Evolutionary conservation across 805 yeast genomes (phyloP).

Genomic region (Kodamaea kaohsiungensis): DNA sequence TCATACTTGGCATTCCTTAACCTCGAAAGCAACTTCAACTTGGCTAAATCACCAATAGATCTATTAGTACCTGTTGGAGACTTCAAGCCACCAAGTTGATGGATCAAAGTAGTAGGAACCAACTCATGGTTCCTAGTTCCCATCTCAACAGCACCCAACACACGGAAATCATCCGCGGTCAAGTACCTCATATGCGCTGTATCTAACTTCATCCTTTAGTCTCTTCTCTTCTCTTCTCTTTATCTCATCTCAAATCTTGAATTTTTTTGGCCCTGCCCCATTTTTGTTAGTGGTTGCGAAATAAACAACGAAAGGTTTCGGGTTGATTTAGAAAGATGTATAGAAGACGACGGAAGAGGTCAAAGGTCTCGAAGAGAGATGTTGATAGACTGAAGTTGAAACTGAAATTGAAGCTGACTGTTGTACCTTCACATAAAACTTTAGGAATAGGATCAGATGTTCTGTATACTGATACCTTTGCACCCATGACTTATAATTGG

Average conservation of each 20-base stretch:
- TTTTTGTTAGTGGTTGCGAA: not conserved
- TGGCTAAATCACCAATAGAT: conserved; percentile 83
- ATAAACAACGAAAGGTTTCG: not conserved
- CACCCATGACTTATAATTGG: conserved; percentile 16
- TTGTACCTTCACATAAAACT: conserved; percentile 1
- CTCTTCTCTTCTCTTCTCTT: not conserved
- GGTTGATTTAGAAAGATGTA: too few species aligned
- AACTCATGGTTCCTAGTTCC: conserved; percentile 94
- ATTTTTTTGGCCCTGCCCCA: not conserved
- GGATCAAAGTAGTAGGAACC: conserved; percentile 86
- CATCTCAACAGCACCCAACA: conserved; percentile 82
- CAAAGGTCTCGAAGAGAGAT: not conserved
- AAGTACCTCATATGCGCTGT: conserved; percentile 92
- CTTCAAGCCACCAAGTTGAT: conserved; percentile 74
- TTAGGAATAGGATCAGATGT: conserved; percentile 8
- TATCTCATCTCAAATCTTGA: conserved; percentile 8
- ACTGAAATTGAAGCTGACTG: not conserved
- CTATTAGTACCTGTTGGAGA: conserved; percentile 75
- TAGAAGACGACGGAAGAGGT: not conserved
- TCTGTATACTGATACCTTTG: conserved; percentile 8
- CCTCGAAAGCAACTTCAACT: conserved; percentile 72
- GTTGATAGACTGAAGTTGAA: not conserved
- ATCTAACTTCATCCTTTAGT: conserved; percentile 74
- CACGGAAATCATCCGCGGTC: conserved; percentile 86
- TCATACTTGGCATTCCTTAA: conserved; percentile 92